These are phyloP conservation scores for Trichophyton mentagrophytes DNA, from an alignment of 2,329 filamentous ascomycete genomes.

Conservation along the genomic window DNA sequence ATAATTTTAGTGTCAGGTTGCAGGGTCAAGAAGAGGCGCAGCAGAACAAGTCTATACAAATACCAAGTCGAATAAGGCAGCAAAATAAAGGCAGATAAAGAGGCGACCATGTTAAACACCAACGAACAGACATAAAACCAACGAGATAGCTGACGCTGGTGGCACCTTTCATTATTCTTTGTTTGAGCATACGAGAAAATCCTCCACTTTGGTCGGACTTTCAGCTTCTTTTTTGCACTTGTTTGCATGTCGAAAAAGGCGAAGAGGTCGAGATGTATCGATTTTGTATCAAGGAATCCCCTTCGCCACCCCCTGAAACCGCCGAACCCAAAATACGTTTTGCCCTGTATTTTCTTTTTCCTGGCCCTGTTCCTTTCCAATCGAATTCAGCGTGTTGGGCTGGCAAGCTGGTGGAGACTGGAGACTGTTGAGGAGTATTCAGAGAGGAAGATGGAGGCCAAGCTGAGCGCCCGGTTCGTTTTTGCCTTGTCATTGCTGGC, in stretches of 20 bases:
- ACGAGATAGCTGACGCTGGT: background rate
- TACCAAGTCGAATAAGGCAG: background rate
- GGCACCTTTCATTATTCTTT: background rate
- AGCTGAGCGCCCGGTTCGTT: no score
- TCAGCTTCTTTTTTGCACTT: background rate
- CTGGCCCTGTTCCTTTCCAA: no score
- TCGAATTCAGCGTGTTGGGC: no score
- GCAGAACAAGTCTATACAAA: background rate
- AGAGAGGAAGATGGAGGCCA: no score
- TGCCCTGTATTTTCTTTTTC: background rate
- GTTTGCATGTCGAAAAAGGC: background rate
- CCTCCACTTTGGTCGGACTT: background rate
- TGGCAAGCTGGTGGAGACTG: no score
- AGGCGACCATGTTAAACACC: background rate
- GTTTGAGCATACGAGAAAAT: constrained; percentile 2
- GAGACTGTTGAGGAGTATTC: no score
- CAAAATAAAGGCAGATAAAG: background rate
- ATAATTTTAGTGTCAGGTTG: background rate
- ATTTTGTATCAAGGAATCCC: background rate
- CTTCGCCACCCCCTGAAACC: constrained; percentile 6
- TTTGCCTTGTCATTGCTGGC: no score
- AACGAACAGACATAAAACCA: background rate
- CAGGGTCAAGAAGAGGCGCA: background rate
- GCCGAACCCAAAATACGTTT: background rate
- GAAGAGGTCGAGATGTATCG: background rate